Conservation (phyloP, 1,284 basidiomycete species). For the Lentinus polychrous region DNA sequence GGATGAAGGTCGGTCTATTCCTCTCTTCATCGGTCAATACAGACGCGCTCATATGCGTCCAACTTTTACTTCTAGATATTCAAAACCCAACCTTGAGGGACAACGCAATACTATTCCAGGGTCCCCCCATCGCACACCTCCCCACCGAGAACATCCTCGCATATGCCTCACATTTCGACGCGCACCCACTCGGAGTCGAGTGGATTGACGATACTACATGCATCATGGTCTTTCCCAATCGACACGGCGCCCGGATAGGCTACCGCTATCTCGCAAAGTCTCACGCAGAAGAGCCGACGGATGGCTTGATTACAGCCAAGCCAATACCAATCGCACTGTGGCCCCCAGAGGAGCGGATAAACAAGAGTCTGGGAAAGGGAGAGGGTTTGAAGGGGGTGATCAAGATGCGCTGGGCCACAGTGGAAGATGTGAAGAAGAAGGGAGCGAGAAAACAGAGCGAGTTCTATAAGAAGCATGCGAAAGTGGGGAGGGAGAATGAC, state of each 20-base stretch:
- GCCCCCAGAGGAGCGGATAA: slow-evolving; percentile 74
- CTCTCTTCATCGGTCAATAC: slow-evolving; percentile 3
- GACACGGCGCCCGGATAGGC: slow-evolving; percentile 43
- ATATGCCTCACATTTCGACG: slow-evolving; percentile 67
- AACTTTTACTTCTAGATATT: slow-evolving; percentile 13
- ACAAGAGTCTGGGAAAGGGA: slow-evolving; percentile 54
- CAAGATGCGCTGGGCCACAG: slow-evolving; percentile 64
- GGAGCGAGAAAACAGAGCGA: slow-evolving; percentile 62
- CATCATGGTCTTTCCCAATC: slow-evolving; percentile 62
- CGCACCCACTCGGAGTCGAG: slow-evolving; percentile 61
- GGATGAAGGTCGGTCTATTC: slow-evolving; percentile 30
- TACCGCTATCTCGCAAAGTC: slow-evolving; percentile 45
- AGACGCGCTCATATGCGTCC: slow-evolving; percentile 5
- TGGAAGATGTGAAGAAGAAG: slow-evolving; percentile 65
- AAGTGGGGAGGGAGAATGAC: slow-evolving; percentile 49
- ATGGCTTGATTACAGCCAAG: slow-evolving; percentile 54
- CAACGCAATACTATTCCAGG: slow-evolving; percentile 66
- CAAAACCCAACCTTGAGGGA: slow-evolving; percentile 39
- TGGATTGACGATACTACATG: slow-evolving; percentile 79
- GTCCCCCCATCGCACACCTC: slow-evolving; percentile 63
- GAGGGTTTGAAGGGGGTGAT: slow-evolving; percentile 57
- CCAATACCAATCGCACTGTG: slow-evolving; percentile 64
- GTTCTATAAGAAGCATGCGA: slow-evolving; percentile 71
- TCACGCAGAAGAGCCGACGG: slow-evolving; percentile 43
- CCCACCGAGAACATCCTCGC: slow-evolving; percentile 68